Base-by-base conservation (phyloP, 345 rosid genomes). In the Pelargonium nanum region DNA sequence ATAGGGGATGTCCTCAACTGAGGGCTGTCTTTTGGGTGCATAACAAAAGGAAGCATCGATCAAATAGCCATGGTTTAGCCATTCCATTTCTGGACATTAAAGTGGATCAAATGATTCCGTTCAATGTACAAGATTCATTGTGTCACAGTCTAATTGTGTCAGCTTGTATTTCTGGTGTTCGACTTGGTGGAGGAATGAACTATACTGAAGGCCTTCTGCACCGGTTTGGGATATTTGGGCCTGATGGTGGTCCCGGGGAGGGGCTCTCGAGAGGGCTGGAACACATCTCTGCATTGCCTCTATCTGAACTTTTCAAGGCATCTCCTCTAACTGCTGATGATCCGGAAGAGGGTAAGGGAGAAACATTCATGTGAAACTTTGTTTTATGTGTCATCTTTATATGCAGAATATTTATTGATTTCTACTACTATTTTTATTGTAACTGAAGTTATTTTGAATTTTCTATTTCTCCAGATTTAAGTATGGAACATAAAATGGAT, bases 161-260 rank as follows among this genome's bases (percentile, higher is more conserved):
- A 66, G 97, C 96, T 68, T 74, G 87, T 62, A 67, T 93, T 68
- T 89, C 91, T 66, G 96, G 96, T 65, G 77, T 93, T 65, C 87
- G 89, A 55, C 84, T 93, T 64, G 96, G 97, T 48, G 99, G 99
- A 71, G 99, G 99, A 70, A 87, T 93, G 97, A 83, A 76, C 76
- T 89, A 89, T 74, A 74, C 92, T 10, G 99, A 93, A 81, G 74
- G 86, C 64, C 76, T 93, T 26, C 78, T 93, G 70, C 99, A 89
- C 64, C 81, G 86, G 21, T 93, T 93, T 67, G 95, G 99, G 67
- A 81, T 93, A 74, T 73, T 93, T 66, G 95, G 83, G 61, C 83
- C 78, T 61, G 88, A 89, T 84, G 99, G 96, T 73, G 89, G 97
- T 76, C 99, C 99, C 30, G 94, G 99, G 45, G 77, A 78, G 78